Evolutionary conservation across 768 basidiomycete species (phyloP), one percentile per base, ranked within the genome.

Genomic region (Amanita rimosa): DNA sequence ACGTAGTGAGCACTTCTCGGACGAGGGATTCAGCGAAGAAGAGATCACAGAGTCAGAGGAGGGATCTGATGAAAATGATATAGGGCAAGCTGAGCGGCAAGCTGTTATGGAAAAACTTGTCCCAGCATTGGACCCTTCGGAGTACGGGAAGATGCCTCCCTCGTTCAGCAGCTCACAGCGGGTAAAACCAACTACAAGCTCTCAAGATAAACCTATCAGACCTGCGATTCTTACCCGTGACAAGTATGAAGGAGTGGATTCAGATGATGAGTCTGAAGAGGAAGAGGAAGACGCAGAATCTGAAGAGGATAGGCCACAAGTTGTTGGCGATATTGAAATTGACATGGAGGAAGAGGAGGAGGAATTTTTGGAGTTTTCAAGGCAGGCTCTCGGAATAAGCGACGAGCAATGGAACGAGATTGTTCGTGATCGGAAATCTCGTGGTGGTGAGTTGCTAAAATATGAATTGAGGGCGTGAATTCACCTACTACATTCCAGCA

Each of bases 321-420:
- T 94, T 3, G 80, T 88, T 1, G 88, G 83, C 13, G 86, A 92
- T 17, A 66, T 91, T 3, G 92, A 93, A 57, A 74, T 93, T 29
- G 85, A 96, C 55, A 95, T 98, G 91, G 78, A 72, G 1, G 84
- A 89, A 56, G 96, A 99, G 64, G 79, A 90, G 64, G 91, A 87
- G 56, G 95, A 96, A 55, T 99, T 98, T 55, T 66, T 99, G 26
- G 86, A 91, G 65, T 99, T 99, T 64, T 87, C 96, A 10, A 79
- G 91, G 40, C 89, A 97, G 57, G 79, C 87, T 4, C 68, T 98
- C 31, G 96, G 96, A 1, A 85, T 99, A 53, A 77, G 73, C 37
- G 84, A 93, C 54, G 80, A 80, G n/a, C 84, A 91, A 62, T 98
- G 94, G 90, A 65, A 73, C 13, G 76, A 80, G n/a, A 98, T 99